Base-by-base conservation (phyloP, 2,329 filamentous ascomycete genomes). In the Aspergillus flavus region DNA sequence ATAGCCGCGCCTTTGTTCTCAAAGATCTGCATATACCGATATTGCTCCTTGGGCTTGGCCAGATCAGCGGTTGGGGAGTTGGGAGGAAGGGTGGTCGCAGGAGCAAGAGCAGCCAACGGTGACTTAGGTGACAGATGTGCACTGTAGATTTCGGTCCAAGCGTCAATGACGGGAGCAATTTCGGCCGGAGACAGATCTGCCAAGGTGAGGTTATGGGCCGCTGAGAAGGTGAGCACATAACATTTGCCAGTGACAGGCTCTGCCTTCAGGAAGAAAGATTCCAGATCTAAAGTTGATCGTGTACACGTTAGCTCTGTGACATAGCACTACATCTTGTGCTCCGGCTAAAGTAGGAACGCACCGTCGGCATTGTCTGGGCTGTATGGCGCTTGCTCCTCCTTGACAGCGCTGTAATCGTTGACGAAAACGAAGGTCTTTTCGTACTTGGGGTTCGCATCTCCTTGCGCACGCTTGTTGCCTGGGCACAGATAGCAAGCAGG, bases 1-100 rank as follows among this genome's bases (percentile, higher is more conserved):
- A 99, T 99, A 12, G 94, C 93, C 1, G 91, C 89, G 58, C 95
- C 95, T 81, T 99, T 99, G 83, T 99, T 99, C 81, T 99, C 95
- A 67, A 99, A 99, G 68, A 99, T 98, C 76, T 99, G 95, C 94
- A 99, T 97, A 81, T 96, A 98, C 59, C 91, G 88, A 72, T 96
- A 93, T 79, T 96, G 92, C 59, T 91, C 86, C 58, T 85, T 87
- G 5, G 93, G 90, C 32, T 81, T 79, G 9, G 80, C 69, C 21
- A 85, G 75, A 56, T 73, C 73, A 26, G 80, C 76, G 14, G 81
- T 78, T 11, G 82, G 78, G 26, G 80, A 79, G 43, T 81, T 76
- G 10, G 83, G 81, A 7, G 83, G 78, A 43, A 85, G 72, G 7
- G 81, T 80, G 10, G 80, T 83, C 5, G 81, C 76, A 16, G 76